These are phyloP conservation scores for Pseudocercospora cruenta DNA, from an alignment of 2,329 filamentous ascomycete genomes.

Conservation along the genomic window DNA sequence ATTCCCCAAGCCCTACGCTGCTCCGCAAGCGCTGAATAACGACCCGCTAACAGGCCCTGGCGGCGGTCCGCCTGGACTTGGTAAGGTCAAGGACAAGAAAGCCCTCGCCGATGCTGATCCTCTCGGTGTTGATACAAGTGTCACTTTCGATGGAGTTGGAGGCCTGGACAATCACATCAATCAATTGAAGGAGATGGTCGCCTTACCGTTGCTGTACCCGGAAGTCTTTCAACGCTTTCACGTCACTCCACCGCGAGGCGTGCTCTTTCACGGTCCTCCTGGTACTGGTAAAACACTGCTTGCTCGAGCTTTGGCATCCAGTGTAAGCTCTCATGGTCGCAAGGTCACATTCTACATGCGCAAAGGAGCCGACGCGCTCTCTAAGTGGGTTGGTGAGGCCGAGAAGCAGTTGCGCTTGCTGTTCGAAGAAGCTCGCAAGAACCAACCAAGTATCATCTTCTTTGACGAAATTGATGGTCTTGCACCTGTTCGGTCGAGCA, in stretches of 20 bases:
- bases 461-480: constrained; percentile 98
- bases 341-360: constrained; percentile 99
- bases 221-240: constrained; percentile 91
- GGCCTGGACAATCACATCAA: constrained; percentile 93
- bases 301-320: constrained; percentile 88
- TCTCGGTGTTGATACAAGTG: constrained; percentile 85
- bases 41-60: constrained; percentile 61
- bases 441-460: constrained; percentile 98
- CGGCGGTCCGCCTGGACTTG: constrained; percentile 74
- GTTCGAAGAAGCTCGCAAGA: constrained; percentile 94
- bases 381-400: constrained; percentile 98
- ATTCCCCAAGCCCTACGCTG: constrained; percentile 48
- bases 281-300: constrained; percentile 98
- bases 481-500: constrained; percentile 93
- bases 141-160: constrained; percentile 93
- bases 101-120: constrained; percentile 92
- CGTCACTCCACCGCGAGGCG: constrained; percentile 90
- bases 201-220: constrained; percentile 88
- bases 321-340: constrained; percentile 81
- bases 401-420: constrained; percentile 91
- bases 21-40: constrained; percentile 59
- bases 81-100: constrained; percentile 91
- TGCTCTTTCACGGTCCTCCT: constrained; percentile 94
- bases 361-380: constrained; percentile 94
- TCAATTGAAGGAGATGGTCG: constrained; percentile 98